Conservation (phyloP, 108 stramenopile genomes). For the Skeletonema costatum region DNA sequence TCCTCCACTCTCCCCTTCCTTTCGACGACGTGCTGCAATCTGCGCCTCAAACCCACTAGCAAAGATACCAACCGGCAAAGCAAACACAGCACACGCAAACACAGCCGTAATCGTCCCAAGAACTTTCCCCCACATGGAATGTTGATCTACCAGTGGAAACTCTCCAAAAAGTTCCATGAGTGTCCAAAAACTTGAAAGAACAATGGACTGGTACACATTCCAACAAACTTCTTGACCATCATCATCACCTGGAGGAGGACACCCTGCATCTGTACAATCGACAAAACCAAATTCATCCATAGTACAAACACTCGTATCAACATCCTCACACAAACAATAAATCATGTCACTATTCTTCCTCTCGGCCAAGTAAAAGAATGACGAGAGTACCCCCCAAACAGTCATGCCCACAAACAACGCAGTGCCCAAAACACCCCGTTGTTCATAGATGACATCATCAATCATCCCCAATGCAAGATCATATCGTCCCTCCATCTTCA, state of each 20-base stretch:
- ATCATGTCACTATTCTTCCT: slow-evolving; percentile 78
- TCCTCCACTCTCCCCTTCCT: slow-evolving; percentile 3
- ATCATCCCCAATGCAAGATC: slow-evolving; percentile 75
- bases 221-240: slow-evolving; percentile 65
- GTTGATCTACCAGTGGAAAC: slow-evolving; percentile 86
- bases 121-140: slow-evolving; percentile 67
- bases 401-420: slow-evolving; percentile 88
- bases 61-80: slow-evolving; percentile 87
- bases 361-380: slow-evolving; percentile 85
- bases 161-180: slow-evolving; percentile 91
- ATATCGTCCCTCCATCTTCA: slow-evolving; percentile 87
- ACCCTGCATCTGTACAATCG: slow-evolving; percentile 74
- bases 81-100: slow-evolving; percentile 90
- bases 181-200: slow-evolving; percentile 77
- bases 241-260: slow-evolving; percentile 18
- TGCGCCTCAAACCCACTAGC: slow-evolving; percentile 87
- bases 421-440: slow-evolving; percentile 71
- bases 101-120: slow-evolving; percentile 88
- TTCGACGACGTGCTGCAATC: slow-evolving; percentile 58
- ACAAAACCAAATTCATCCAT: slow-evolving; percentile 74
- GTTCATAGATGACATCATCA: slow-evolving; percentile 79
- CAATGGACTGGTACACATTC: slow-evolving; percentile 76
- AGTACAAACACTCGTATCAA: slow-evolving; percentile 66
- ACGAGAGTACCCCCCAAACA: slow-evolving; percentile 73
- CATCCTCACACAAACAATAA: slow-evolving; percentile 76